phyloP scores from a whole-genome alignment of 352 stramenopile genomes.

The Pythium angustatum region DNA sequence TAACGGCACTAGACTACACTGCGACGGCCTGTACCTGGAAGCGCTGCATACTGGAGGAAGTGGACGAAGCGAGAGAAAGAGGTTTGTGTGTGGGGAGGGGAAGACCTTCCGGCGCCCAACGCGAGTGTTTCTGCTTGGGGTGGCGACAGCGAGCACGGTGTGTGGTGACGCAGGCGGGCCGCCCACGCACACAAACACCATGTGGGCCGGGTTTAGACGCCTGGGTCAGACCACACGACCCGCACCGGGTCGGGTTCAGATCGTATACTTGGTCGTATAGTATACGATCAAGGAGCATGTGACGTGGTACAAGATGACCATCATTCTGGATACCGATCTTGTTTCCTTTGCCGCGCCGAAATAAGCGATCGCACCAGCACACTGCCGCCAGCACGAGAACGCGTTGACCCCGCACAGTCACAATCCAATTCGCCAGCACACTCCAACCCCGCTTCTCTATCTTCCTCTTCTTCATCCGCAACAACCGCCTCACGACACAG shows the following conservation, averaged over 20 bases:
- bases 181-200: constrained; percentile 8
- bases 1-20: not conserved
- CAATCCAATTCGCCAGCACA: not conserved
- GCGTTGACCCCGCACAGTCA: too few relatives aligned
- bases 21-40: constrained; percentile 42
- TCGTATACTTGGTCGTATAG: not conserved
- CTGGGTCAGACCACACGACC: not conserved
- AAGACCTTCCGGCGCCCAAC: not conserved
- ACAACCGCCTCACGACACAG: not conserved
- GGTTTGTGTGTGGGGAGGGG: constrained; percentile 10
- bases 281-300: not conserved
- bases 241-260: not conserved
- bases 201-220: constrained; percentile 1
- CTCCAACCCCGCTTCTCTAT: too few relatives aligned
- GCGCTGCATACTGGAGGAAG: constrained; percentile 46
- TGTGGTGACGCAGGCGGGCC: constrained; percentile 32
- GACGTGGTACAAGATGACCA: constrained; percentile 15
- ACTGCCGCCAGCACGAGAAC: not conserved
- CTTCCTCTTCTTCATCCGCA: not conserved
- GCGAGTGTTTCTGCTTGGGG: constrained; percentile 28
- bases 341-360: not conserved
- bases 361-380: not conserved
- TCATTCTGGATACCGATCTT: constrained; percentile 10
- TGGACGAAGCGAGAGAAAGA: constrained; percentile 16
- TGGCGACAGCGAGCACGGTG: not conserved